Conservation (phyloP, 192 early-diverging fungal genomes). For the Cladochytrium replicatum region DNA sequence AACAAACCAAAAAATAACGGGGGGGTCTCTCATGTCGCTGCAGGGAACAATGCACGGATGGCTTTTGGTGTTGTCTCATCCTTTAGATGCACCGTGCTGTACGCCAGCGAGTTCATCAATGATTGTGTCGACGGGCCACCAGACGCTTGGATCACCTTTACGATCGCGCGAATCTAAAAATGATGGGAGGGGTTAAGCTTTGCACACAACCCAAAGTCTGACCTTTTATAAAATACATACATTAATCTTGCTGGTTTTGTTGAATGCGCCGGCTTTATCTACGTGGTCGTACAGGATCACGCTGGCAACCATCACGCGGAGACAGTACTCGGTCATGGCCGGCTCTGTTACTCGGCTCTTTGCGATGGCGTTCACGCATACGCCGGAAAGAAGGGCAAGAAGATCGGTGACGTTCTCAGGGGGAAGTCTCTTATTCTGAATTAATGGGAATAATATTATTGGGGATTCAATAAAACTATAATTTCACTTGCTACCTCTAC, state of each 20-base stretch:
- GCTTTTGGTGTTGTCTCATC: constrained; percentile 64
- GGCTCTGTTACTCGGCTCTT: constrained; percentile 48
- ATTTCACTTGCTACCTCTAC: constrained; percentile 8
- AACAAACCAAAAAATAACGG: too few relatives aligned
- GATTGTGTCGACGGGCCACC: constrained; percentile 44
- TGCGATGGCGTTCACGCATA: constrained; percentile 69
- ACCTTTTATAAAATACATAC: constrained; percentile 33
- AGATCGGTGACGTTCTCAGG: constrained; percentile 53
- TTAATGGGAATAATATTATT: constrained; percentile 9
- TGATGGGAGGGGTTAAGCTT: background rate
- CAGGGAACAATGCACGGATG: too few relatives aligned
- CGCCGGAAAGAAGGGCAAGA: constrained; percentile 62
- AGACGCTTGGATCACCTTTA: constrained; percentile 54
- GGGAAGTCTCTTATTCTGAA: constrained; percentile 4
- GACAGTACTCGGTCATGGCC: constrained; percentile 57
- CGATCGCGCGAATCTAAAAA: constrained; percentile 43
- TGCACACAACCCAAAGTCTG: background rate
- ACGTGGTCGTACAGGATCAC: constrained; percentile 91
- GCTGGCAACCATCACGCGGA: constrained; percentile 79
- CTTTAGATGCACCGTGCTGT: constrained; percentile 71
- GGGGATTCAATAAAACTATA: constrained; percentile 3
- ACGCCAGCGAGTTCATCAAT: constrained; percentile 64
- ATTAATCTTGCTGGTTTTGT: constrained; percentile 69
- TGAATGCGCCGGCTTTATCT: constrained; percentile 63
- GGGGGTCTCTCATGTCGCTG: too few relatives aligned